Conservation (phyloP, 495 filamentous ascomycete genomes). For the Neurospora hispaniola region DNA sequence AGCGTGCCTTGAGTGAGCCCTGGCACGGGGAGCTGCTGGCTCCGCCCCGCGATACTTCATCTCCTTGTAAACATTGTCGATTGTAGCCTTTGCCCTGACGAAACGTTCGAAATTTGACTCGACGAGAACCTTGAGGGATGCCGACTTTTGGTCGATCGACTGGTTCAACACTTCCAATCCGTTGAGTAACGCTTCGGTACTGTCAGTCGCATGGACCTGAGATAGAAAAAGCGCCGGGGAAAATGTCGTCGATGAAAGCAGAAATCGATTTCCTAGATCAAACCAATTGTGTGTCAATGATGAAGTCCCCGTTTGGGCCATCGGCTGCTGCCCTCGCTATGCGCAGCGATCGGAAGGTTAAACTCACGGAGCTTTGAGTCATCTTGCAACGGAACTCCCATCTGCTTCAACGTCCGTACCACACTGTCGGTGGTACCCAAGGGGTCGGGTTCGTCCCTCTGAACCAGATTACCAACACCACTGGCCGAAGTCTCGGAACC, state of each 20-base stretch:
- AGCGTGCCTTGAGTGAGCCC: conserved; percentile 47
- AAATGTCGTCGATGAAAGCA: conserved; percentile 91
- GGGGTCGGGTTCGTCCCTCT: conserved; percentile 85
- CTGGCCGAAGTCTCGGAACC: conserved; percentile 58
- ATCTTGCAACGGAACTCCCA: conserved; percentile 75
- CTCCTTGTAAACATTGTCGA: conserved; percentile 95
- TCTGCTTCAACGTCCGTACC: conserved; percentile 62
- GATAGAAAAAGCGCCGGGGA: conserved; percentile 84
- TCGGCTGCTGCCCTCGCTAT: not conserved
- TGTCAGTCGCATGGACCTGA: conserved; percentile 75
- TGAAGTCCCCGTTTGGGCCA: not conserved
- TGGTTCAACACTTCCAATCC: conserved; percentile 73
- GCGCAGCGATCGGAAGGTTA: not conserved
- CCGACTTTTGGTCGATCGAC: conserved; percentile 95
- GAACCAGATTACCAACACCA: conserved; percentile 63
- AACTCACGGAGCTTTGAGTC: conserved; percentile 64
- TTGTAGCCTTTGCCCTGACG: conserved; percentile 89
- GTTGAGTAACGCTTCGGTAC: conserved; percentile 63
- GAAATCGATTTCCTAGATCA: conserved; percentile 68
- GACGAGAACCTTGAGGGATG: conserved; percentile 86
- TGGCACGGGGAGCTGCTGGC: conserved; percentile 37
- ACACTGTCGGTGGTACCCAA: conserved; percentile 74
- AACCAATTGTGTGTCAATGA: not conserved
- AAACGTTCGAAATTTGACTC: conserved; percentile 98
- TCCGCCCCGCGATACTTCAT: conserved; percentile 82